Base-by-base conservation (phyloP, 768 basidiomycete genomes). In the Boletus patriciae region DNA sequence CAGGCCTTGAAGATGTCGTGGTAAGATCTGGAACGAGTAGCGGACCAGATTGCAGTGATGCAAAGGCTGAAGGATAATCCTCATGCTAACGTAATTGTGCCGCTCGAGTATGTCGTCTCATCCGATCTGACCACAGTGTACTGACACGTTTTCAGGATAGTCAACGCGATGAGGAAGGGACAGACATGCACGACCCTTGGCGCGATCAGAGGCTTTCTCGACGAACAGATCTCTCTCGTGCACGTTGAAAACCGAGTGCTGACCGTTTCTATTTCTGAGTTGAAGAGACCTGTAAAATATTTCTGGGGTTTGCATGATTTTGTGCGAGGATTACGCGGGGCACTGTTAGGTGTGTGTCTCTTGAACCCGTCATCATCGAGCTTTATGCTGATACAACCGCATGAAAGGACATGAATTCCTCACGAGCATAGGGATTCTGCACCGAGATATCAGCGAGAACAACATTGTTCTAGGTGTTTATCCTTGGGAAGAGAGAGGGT, bases 401-500 rank as follows among this genome's bases (percentile, higher is more conserved):
- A 18, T 23, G 45, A 21, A 38, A 54, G 45, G 45, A 5, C 52
- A 54, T 13, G 6, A 41, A 54, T 54, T 27, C 18, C 38, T 47
- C 1, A 54, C 46, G 23, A 25, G n/a, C 0, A 41, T 41, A 10
- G 46, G 54, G 18, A 48, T 54, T 6, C 8, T 42, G 40, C 46
- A 48, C 23, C 40, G 46, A 2, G 40, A 54, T 6, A 36, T 40
- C 18, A 40, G n/a, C 9, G 38, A 40, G 38, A 40, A 40, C 38
- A 40, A n/a, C 10, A 19, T 40, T 11, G 40, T 19, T 1, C 19
- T 41, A 5, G 40, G 40, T 1, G n/a, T 41, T 41, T 12, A 21
- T 41, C 40, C 40, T 9, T 41, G 40, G 40, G n/a, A 41, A 19
- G 19, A 41, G 40, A 41, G 56, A 23, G 72, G 70, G 3, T 73